Base-by-base conservation (phyloP, 2,329 filamentous ascomycete species). In the Calonectria montana region DNA sequence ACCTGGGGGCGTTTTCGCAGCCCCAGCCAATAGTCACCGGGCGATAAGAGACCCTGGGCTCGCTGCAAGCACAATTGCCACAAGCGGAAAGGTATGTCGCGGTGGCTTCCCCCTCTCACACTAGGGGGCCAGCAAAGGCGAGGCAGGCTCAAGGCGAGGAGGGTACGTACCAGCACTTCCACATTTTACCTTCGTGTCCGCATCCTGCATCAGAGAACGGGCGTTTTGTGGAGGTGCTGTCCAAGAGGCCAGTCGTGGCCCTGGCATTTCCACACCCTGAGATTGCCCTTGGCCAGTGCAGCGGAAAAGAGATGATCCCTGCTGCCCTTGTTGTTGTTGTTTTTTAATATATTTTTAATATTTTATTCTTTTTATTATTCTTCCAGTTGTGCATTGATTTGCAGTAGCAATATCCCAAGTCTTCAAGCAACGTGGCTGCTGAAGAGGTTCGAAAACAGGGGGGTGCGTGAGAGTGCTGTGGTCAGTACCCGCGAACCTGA, bases 41-140 rank as follows among this genome's bases (percentile, higher is more conserved):
- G 61, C 67, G 67, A 70, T 70, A 70, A 70, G 61, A 69, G 29
- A 65, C 41, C 35, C 41, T 25, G 53, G 41, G 35, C 53, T 15
- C 15, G n/a, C 21, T 70, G 25, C 31, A 61, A 39, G 67, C 23
- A 31, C 63, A 31, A 48, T 43, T 48, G n/a, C 57, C 23, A 55
- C 35, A 68, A 68, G 23, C 43, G 48, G 65, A 31, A 63, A 68
- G 23, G 65, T 18, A 59, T n/a, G 25, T 62, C 43, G 55, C 35
- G 21, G 45, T 68, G 31, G 21, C 12, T 68, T 31, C 55, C 43
- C 55, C 31, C 57, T 48, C 53, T 68, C n/a, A 62, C 57, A 41
- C 57, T 62, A 62, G 57, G 39, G 21, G n/a, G n/a, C 53, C 27
- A 31, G 53, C 31, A 39, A 3, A 35, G 29, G 29, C n/a, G n/a